Evolutionary conservation across 2,329 filamentous ascomycete species (phyloP), one percentile per base, ranked within the genome.

Genomic region (Xylariaceae sp.): DNA sequence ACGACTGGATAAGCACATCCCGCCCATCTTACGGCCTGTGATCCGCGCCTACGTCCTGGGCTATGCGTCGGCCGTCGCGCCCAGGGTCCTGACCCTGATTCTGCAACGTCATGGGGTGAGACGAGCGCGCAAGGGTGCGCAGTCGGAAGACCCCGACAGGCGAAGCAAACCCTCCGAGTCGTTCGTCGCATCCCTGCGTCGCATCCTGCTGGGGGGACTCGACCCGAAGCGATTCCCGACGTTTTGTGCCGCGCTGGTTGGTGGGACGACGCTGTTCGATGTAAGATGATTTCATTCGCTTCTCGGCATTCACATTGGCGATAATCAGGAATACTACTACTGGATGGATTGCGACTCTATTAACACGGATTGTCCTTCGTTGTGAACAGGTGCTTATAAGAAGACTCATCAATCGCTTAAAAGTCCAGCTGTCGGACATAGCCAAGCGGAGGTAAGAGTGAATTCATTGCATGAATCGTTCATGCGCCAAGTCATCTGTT

Each of bases 261-360:
- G 84, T 39, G 83, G 84, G 45, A 81, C 80, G 63, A 84, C 83
- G 23, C 69, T 87, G n/a, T 69, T 87, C n/a, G 78, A 85, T 76
- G 83, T 82, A 73, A 66, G 77, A 30, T 30, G 23, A 64, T 4
- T 18, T 18, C 8, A 9, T 47, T 7, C 15, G 7, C 17, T 18
- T 49, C 10, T 49, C 23, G 23, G 11, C 47, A 23, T 45, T 51
- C n/a, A 9, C 17, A 18, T 18, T 23, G n/a, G 42, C n/a, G 13
- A 17, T 53, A 37, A 39, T 39, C 42, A 8, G 23, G 23, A 30
- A 30, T 5, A 18, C 6, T 5, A 30, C 23, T 30, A 30, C 23
- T 30, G 23, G 23, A 30, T 5, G 23, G 23, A 30, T 4, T 30
- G 23, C 23, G 23, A 30, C 23, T 30, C 23, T 30, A 18, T 18